Base-by-base conservation (phyloP, 495 filamentous ascomycete genomes). In the Letharia lupina region DNA sequence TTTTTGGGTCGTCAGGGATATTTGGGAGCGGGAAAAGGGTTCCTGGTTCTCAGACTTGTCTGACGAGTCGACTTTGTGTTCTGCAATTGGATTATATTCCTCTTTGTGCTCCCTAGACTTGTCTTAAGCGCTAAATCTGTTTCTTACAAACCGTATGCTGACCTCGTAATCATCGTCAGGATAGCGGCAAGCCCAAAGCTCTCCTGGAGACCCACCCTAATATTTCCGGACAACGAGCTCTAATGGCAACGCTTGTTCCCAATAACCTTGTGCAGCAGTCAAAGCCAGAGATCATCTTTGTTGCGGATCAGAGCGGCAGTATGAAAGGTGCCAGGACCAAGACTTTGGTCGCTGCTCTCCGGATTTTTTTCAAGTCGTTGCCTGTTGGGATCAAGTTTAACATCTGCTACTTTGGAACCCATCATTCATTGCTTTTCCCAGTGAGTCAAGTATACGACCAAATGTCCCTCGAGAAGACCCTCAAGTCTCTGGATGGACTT, bases 351-450 rank as follows among this genome's bases (percentile, higher is more conserved):
- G 76, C 79, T 10, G 88, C 87, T 4, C 76, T 91, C 37, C 78
- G 77, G 3, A 74, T 90, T n/a, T 88, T 91, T 68, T 76, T 91
- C 42, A 89, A 89, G 68, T 88, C 85, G 1, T 73, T 91, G 20
- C 88, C 88, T 3, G 67, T 84, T 2, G 87, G 87, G 1, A 75
- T 85, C 61, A 84, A 82, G 70, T 91, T 91, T 77, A 90, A 91
- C 73, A 89, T 91, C 65, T 87, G 84, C 73, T 88, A 84, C 2
- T 91, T 91, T 67, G 88, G 88, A 13, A 75, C 62, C 31, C 18
- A 23, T 1, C 68, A 82, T 67, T 70, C 73, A 0, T 85, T 87
- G 64, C 76, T 92, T 16, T 92, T 88, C 82, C 56, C 73, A 0
- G 79, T 77, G 12, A 87, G 84, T 50, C 74, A 78, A 65, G 72